Percentiles rank a stretch among this genome's conserved stretches.
phyloP scores from a whole-genome alignment of 129 eudicot species.

The Flaveria trinervia region DNA sequence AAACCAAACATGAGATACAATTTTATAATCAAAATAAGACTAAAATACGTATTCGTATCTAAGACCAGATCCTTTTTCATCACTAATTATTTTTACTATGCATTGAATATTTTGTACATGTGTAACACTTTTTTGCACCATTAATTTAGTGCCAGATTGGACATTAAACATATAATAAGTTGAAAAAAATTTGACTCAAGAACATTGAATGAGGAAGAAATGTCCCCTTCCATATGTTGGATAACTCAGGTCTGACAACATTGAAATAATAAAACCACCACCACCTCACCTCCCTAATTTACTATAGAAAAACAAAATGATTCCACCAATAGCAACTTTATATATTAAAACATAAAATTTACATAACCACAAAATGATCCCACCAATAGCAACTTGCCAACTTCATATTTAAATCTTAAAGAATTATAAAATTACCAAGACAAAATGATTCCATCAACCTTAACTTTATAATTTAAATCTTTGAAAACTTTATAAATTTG shows the following conservation, averaged over 20 bases:
- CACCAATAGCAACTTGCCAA: not conserved
- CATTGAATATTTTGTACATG: too few species aligned
- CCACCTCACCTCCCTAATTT: conserved; percentile 26
- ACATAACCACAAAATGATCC: not conserved
- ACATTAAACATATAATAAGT: not conserved
- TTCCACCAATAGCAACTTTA: conserved; percentile 16
- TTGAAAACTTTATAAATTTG: too few species aligned
- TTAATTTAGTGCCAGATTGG: not conserved
- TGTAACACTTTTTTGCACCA: not conserved
- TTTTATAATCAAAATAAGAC: too few species aligned
- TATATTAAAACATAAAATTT: not conserved
- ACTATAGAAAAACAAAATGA: conserved; percentile 16
- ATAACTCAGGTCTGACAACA: conserved; percentile 27
- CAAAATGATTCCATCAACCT: too few species aligned
- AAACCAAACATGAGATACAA: too few species aligned
- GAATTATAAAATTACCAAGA: too few species aligned
- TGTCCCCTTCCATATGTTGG: conserved; percentile 18
- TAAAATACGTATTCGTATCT: too few species aligned
- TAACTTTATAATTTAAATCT: too few species aligned
- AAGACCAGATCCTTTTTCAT: too few species aligned
- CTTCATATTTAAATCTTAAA: not conserved
- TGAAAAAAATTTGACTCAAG: not conserved
- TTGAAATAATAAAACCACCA: conserved; percentile 11
- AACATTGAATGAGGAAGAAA: conserved; percentile 21
- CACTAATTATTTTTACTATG: too few species aligned